Conservation (phyloP, 441 rosid genomes). For the Sinapis alba region DNA sequence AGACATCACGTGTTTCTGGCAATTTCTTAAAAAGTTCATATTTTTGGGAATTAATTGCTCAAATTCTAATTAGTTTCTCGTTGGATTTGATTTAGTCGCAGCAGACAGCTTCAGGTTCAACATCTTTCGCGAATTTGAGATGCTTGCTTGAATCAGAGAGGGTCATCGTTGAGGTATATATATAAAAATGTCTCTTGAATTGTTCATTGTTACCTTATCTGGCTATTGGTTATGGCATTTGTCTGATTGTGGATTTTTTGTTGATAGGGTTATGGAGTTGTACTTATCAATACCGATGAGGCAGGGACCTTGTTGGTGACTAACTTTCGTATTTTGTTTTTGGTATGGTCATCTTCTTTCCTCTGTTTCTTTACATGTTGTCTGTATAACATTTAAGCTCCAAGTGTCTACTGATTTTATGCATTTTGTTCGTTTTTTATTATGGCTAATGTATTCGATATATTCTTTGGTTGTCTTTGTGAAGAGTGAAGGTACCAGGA, state of each 20-base stretch:
- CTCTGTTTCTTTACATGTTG: conserved; percentile 6
- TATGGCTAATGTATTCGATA: background rate
- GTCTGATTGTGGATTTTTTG: conserved; percentile 15
- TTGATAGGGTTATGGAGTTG: conserved; percentile 75
- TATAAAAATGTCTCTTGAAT: background rate
- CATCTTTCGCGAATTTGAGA: conserved; percentile 53
- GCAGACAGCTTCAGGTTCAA: conserved; percentile 48
- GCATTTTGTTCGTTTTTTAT: no score
- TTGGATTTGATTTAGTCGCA: conserved; percentile 34
- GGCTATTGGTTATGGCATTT: background rate
- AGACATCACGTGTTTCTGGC: conserved; percentile 1
- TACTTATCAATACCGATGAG: conserved; percentile 79
- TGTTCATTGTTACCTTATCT: background rate
- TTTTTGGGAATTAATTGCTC: conserved; percentile 1
- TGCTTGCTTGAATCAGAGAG: conserved; percentile 76
- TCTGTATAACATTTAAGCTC: no score
- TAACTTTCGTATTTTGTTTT: conserved; percentile 81
- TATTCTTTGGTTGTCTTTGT: conserved; percentile 33
- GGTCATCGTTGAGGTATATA: conserved; percentile 63
- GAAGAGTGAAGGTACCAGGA: conserved; percentile 81
- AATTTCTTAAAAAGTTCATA: background rate
- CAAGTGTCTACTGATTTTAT: conserved; percentile 2
- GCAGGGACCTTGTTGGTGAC: conserved; percentile 88
- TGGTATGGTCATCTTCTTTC: conserved; percentile 55
- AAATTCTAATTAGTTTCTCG: background rate